Evolutionary conservation across 2,329 filamentous ascomycete genomes (phyloP).

Genomic region (Hymenoscyphus salicellus): DNA sequence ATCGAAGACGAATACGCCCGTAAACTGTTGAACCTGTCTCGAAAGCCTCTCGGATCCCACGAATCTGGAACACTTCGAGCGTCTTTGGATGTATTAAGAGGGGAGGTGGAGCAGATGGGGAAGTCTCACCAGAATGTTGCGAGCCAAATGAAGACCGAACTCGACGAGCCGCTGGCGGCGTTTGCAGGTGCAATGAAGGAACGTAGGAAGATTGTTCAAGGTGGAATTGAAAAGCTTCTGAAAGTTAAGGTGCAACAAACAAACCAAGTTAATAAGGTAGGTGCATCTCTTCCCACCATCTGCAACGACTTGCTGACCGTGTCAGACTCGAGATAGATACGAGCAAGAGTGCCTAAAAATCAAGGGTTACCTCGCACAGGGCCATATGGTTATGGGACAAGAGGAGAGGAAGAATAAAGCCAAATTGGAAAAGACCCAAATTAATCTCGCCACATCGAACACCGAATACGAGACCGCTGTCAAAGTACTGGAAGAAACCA

Average conservation of each 20-base stretch:
- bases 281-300: slow-evolving; percentile 27
- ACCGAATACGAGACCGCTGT: slow-evolving; percentile 91
- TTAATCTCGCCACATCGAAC: slow-evolving; percentile 86
- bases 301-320: slow-evolving; percentile 18
- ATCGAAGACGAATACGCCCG: slow-evolving; percentile 96
- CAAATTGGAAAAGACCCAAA: slow-evolving; percentile 97
- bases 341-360: slow-evolving; percentile 98
- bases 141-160: slow-evolving; percentile 89
- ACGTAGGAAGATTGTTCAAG: slow-evolving; percentile 91
- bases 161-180: slow-evolving; percentile 88
- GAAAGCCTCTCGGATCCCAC: slow-evolving; percentile 84
- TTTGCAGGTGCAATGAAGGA: slow-evolving; percentile 97
- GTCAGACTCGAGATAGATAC: slow-evolving; percentile 81
- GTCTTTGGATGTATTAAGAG: slow-evolving; percentile 83
- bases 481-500: slow-evolving; percentile 92
- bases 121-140: slow-evolving; percentile 91
- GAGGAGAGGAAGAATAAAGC: slow-evolving; percentile 99
- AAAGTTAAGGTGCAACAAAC: slow-evolving; percentile 94
- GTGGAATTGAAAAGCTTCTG: slow-evolving; percentile 86
- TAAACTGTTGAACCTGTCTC: slow-evolving; percentile 79
- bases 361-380: slow-evolving; percentile 96
- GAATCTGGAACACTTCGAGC: slow-evolving; percentile 79
- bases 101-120: slow-evolving; percentile 87
- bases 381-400: slow-evolving; percentile 99
- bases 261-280: slow-evolving; percentile 82